Evolutionary conservation across 2,329 filamentous ascomycete genomes (phyloP), one percentile per base, ranked within the genome.

Genomic region (Colletotrichum paranaense): DNA sequence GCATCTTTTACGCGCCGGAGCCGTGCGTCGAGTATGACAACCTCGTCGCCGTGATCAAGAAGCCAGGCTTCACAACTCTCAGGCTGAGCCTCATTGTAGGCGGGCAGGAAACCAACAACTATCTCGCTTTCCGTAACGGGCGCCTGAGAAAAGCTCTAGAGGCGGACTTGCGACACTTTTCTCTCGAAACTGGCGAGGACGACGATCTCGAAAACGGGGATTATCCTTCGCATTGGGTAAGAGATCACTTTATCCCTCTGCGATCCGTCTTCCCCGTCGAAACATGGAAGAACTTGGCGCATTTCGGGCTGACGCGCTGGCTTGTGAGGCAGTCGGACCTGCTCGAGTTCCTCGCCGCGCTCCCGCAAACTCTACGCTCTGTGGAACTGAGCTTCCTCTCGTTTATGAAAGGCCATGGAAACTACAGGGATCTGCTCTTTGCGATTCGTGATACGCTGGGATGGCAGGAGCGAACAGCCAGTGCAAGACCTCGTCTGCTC

Each of bases 311-410:
- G 1, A 78, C 76, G 1, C 59, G 73, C 16, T 79, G 81, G 7
- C 19, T 78, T 0, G 77, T 83, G 1, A 64, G 59, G 24, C 70
- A 78, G 42, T 57, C 73, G 1, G 79, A 82, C 42, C 35, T 83
- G 0, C 58, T 84, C 9, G 67, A 74, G 0, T 63, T 83, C 1
- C 78, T 84, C 16, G 52, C 59, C 1, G 66, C 60, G 0, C 62
- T 85, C 0, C 81, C 80, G 4, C 8, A 26, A 0, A 79, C 79
- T 0, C 26, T 83, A 1, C 75, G 76, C 11, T 80, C 79, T 1
- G 71, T 84, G 0, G 78, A 84, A 32, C 74, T 85, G 6, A 83
- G 80, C 57, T 80, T 79, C 14, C 73, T 84, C 1, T 11, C 9
- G 3, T 82, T 82, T 28, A 1, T 78, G 16, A 68, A 74, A 8